Percentiles rank a stretch among this genome's conserved stretches.
Evolutionary conservation across 345 rosid genomes (phyloP).

Genomic region (Ceriops tagal): DNA sequence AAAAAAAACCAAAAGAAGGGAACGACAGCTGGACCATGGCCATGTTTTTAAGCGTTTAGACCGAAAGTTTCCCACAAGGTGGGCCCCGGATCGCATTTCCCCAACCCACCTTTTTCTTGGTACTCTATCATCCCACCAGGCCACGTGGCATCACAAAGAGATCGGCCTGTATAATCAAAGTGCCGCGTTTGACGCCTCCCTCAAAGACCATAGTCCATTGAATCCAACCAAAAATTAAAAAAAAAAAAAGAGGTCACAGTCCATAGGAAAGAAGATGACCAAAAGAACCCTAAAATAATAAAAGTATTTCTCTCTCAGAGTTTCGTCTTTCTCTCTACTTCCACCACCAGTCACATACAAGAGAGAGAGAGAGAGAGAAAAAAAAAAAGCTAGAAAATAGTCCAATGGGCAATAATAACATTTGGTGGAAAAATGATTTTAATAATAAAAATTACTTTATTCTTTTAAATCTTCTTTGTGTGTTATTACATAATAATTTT

Average conservation of each 20-base stretch:
- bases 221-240: background rate
- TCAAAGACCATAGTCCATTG: too few relatives aligned
- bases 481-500: too few relatives aligned
- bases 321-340: slow-evolving; percentile 8
- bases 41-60: slow-evolving; percentile 17
- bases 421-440: too few relatives aligned
- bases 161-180: background rate
- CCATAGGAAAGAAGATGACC: background rate
- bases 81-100: background rate
- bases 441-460: too few relatives aligned
- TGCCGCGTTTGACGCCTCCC: slow-evolving; percentile 33
- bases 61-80: background rate
- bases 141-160: slow-evolving; percentile 27
- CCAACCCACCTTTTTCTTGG: background rate
- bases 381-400: background rate
- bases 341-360: too few relatives aligned
- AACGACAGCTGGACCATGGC: background rate
- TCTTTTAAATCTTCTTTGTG: too few relatives aligned
- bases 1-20: too few relatives aligned
- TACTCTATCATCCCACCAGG: background rate
- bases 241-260: too few relatives aligned
- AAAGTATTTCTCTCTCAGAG: background rate
- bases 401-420: too few relatives aligned
- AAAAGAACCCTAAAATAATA: background rate
- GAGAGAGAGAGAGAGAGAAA: background rate